Base-by-base conservation (phyloP, 352 stramenopile species). In the Phytophthora aleatoria region DNA sequence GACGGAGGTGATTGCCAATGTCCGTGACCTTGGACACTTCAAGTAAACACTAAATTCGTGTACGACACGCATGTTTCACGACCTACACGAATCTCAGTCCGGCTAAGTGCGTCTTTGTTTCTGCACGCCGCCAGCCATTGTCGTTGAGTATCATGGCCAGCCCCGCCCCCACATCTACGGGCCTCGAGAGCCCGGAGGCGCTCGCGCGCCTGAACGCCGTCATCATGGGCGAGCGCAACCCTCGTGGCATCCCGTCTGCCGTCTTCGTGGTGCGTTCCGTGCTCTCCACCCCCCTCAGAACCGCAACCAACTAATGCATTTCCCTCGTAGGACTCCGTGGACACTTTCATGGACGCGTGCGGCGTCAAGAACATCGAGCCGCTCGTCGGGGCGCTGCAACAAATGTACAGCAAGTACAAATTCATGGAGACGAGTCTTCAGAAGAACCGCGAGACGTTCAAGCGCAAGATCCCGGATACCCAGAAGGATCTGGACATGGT, bases 391-490 rank as follows among this genome's bases (percentile, higher is more conserved):
- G 79, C 85, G 39, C 70, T 95, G 58, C 85, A 95, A 70, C 85
- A 95, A 57, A 84, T 95, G 62, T 95, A 94, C 71, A 94, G 84
- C 76, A 95, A 97, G 74, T 96, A 96, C 67, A 96, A 96, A 64
- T 91, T 92, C 55, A 95, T 96, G 84, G 90, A 97, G 71, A 89
- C 81, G 44, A 94, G 77, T 68, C 69, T 96, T 59, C 75, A 93
- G 61, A 94, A 94, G 76, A 92, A 74, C 63, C 87, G 86, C 54
- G 83, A 91, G 39, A 92, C 83, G 47, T 92, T 96, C 71, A 93
- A 95, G 79, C 81, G 76, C 64, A 96, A 96, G 79, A 87, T 96
- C 58, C 96, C 96, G 3, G 96, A 99, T 65, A 95, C 91, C 6
- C 78, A 96, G 64, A 94, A 96, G 55, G 91, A 95, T 56, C 67